Base-by-base conservation (phyloP, 208 protist genomes). In the Sergeia podlipaevii region DNA sequence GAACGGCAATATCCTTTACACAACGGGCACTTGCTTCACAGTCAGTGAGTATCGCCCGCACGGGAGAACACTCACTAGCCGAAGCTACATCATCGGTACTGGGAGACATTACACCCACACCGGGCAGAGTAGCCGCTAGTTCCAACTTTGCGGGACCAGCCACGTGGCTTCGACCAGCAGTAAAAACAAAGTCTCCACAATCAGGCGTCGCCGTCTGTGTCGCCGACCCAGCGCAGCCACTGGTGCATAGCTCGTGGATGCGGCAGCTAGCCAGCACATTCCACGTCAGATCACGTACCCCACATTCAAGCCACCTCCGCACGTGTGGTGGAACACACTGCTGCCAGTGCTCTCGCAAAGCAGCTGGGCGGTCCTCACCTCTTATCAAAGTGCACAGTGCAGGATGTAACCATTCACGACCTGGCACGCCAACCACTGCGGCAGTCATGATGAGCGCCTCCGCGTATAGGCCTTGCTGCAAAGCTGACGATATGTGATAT, bases 231-330 rank as follows among this genome's bases (percentile, higher is more conserved):
- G 59, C 61, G 1, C 65, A 39, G 2, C 60, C 66, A 18, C 52
- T 42, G 46, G 24, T 8, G 41, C 51, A 57, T 32, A 65, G 32
- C 48, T 56, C 50, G 18, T 70, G 55, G 48, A 93, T 47, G 13
- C 85, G 78, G 43, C 68, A 77, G 55, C 81, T 93, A 23, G 76
- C 78, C 39, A 90, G 30, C 30, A 86, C 67, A 47, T 93, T 93
- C 79, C 81, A 93, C 27, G 89, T 23, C 21, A 93, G 53, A 17
- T 61, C 58, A 3, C 48, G 24, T 47, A 71, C 69, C 26, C 77
- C 79, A 11, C 26, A 21, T 26, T 24, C 34, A 26, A 83, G 53
- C 55, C 73, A 61, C 18, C 23, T 11, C 33, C 52, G 77, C 23
- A 77, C 38, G 5, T 48, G 17, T 20, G 33, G 27, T 6, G 80